Evolutionary conservation across 768 basidiomycete genomes (phyloP), one percentile per base, ranked within the genome.

Genomic region (Tephrocybe sp.): DNA sequence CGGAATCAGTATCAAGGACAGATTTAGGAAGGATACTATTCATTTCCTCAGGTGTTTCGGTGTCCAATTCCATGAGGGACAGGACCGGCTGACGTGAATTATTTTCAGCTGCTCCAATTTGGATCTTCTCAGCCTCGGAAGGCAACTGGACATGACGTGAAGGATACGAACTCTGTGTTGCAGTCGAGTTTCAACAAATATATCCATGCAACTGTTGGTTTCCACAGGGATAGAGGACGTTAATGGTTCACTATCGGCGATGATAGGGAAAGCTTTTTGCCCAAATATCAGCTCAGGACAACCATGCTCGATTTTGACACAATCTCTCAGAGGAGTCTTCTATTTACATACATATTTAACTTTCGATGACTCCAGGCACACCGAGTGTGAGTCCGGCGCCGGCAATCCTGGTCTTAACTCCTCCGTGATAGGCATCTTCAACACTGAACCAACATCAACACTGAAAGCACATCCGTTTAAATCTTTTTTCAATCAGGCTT

Each of bases 381-480:
- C 84, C 61, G 65, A 83, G 1, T 86, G 85, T 85, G 56, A 60
- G 80, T 64, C 18, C 23, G 20, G 15, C 18, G 4, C n/a, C 9
- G 20, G 18, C 44, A 40, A 50, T n/a, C 41, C 11, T 8, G 49
- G 38, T 55, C 15, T 50, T 43, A 45, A 43, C 28, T 8, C 18
- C 28, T 12, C 28, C 28, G 38, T 18, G 37, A 20, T 26, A 84
- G 82, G 70, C 30, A 77, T 85, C 34, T 84, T 84, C 72, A 88
- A 86, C 66, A 88, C 87, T 9, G 87, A 88, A 63, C n/a, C n/a
- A n/a, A n/a, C n/a, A n/a, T n/a, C n/a, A n/a, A n/a, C n/a, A n/a
- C n/a, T n/a, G n/a, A n/a, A n/a, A n/a, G 76, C 76, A 3, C 86
- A 88, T 58, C 84, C 83, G 7, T 80, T 86, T 67, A 72, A 73